Base-by-base conservation (phyloP, 768 basidiomycete species). In the Chiua virens region DNA sequence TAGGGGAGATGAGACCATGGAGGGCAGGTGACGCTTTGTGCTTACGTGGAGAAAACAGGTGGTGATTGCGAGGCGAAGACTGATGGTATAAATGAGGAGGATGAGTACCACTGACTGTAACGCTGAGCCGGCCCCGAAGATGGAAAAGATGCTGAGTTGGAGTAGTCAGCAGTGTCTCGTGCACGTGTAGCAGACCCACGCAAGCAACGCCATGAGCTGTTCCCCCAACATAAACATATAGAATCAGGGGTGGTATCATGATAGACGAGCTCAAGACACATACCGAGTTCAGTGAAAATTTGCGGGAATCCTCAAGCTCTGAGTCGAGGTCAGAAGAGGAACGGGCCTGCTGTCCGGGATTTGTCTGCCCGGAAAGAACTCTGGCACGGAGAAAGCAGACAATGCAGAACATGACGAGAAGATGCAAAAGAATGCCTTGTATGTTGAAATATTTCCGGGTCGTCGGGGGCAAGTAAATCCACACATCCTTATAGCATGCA, bases 11-110 rank as follows among this genome's bases (percentile, higher is more conserved):
- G 4, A 30, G 28, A 30, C 6, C 9, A 30, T 30, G 10, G 28
- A 30, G 10, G 9, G 25, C 8, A 27, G 25, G 25, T 27, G 25
- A 27, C 4, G 25, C 5, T 4, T 27, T 27, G 39, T 18, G 0
- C 27, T 36, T 42, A 63, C 65, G 0, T 42, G 47, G 32, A 59
- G 20, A 35, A 49, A 52, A 34, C 52, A 50, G 10, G 42, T 14
- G 18, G 52, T 45, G 37, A 41, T 40, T 14, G 53, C 47, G 21
- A 61, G 36, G 18, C 53, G 50, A 36, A 66, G 58, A 20, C 44
- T 65, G 42, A 61, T 57, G 10, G 61, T 66, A 34, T 64, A 68
- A 4, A 63, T 44, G 10, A 68, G 52, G 15, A 66, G 54, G 0
- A 54, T 47, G 9, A 66, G 47, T 0, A 53, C 47, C 7, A 46